Conservation (phyloP, 192 early-diverging fungal genomes). For the Rhizophlyctis rosea region DNA sequence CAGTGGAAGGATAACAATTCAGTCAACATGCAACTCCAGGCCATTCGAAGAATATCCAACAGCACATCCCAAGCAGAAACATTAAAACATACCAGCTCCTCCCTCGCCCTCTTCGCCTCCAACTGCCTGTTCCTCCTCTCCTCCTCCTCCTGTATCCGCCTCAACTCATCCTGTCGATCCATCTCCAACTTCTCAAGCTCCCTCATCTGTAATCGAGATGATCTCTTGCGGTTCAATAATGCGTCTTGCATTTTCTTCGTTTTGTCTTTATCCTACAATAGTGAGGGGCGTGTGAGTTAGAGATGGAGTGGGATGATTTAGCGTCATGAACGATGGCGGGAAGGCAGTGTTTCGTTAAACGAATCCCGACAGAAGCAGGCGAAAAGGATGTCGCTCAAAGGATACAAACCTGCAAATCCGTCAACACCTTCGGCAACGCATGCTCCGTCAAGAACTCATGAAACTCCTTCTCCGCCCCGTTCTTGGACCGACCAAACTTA, state of each 20-base stretch:
- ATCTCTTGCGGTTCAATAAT: slow-evolving; percentile 56
- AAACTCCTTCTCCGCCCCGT: slow-evolving; percentile 55
- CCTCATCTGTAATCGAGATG: slow-evolving; percentile 57
- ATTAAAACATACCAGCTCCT: slow-evolving; percentile 26
- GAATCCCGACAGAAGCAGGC: neutral
- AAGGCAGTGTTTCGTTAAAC: too few species aligned
- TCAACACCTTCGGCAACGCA: slow-evolving; percentile 55
- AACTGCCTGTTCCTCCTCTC: slow-evolving; percentile 29
- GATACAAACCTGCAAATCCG: slow-evolving; percentile 36
- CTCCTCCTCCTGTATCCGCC: slow-evolving; percentile 31
- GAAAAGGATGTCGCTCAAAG: slow-evolving; percentile 1
- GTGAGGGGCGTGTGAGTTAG: too few species aligned
- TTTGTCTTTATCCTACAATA: slow-evolving; percentile 62
- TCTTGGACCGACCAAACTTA: slow-evolving; percentile 51
- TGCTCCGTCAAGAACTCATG: slow-evolving; percentile 53
- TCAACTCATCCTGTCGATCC: slow-evolving; percentile 26
- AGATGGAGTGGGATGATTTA: too few species aligned
- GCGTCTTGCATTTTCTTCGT: slow-evolving; percentile 52
- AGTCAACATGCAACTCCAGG: too few species aligned
- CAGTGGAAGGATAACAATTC: too few species aligned
- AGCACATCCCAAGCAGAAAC: too few species aligned
- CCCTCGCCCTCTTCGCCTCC: slow-evolving; percentile 21
- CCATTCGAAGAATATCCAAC: too few species aligned
- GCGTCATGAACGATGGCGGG: too few species aligned
- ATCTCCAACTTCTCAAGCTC: slow-evolving; percentile 57